These are phyloP conservation scores for Puccinia coronata DNA, from an alignment of 1,284 basidiomycete species.

Conservation along the genomic window DNA sequence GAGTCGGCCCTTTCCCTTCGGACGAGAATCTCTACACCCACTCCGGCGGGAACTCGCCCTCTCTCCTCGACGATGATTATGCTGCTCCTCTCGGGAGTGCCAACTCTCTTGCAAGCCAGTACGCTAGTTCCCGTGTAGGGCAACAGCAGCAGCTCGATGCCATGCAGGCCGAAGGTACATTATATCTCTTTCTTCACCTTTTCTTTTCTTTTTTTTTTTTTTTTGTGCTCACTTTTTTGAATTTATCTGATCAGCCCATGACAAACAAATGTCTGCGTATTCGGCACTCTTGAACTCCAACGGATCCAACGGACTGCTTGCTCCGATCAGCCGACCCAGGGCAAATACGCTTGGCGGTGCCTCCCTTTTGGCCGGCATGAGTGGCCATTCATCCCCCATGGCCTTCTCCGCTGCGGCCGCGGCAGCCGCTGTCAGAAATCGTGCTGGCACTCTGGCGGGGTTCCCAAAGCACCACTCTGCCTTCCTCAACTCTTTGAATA, in stretches of 20 bases:
- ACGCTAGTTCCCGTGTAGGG: conserved; percentile 17
- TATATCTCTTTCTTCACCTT: background rate
- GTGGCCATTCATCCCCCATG: background rate
- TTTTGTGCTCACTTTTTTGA: background rate
- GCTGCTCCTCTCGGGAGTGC: conserved; percentile 38
- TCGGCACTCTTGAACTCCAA: conserved; percentile 26
- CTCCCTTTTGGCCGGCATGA: conserved; percentile 23
- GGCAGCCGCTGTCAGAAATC: conserved; percentile 28
- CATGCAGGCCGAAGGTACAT: conserved; percentile 22
- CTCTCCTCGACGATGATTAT: conserved; percentile 28
- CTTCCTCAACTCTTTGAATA: conserved; percentile 29
- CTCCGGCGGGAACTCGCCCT: conserved; percentile 13
- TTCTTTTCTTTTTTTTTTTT: background rate
- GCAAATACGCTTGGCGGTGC: conserved; percentile 37
- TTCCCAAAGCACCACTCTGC: conserved; percentile 30
- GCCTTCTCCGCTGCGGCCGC: conserved; percentile 13
- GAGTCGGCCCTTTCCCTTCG: conserved; percentile 15
- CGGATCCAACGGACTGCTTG: conserved; percentile 17
- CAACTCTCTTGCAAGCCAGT: conserved; percentile 35
- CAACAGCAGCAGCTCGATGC: conserved; percentile 10
- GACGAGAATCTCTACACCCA: conserved; percentile 27
- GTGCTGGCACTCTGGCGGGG: conserved; percentile 36
- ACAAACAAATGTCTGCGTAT: conserved; percentile 30
- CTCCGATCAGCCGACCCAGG: conserved; percentile 19
- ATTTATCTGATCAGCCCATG: conserved; percentile 21